A percentile compares a stretch with the other conserved stretches of the same genome.
Conservation (phyloP, 2,329 filamentous ascomycete species). For the Colletotrichum gloeosporioides region DNA sequence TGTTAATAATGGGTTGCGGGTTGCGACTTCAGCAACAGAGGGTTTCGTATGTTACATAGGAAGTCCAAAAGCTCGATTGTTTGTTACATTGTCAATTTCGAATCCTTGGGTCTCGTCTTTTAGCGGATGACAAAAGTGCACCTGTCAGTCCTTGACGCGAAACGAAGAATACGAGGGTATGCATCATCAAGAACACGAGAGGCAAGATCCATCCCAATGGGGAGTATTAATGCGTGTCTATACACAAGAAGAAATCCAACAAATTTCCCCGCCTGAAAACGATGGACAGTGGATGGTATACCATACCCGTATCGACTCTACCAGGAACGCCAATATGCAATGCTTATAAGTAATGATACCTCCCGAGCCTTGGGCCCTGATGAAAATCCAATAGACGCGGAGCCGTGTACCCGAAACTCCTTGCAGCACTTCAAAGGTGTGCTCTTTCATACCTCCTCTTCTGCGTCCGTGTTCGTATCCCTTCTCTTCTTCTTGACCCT, state of each 20-base stretch:
- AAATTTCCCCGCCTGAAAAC: neutral
- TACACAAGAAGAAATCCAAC: neutral
- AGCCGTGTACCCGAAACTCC: neutral
- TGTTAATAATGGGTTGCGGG: neutral
- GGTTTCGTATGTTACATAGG: neutral
- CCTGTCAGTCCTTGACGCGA: neutral
- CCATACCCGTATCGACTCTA: neutral
- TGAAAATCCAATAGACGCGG: neutral
- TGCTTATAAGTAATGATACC: slow-evolving; percentile 8
- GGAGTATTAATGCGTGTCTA: neutral
- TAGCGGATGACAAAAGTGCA: neutral
- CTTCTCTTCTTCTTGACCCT: slow-evolving; percentile 36
- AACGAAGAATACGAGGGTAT: neutral
- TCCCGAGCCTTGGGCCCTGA: neutral
- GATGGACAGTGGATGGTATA: slow-evolving; percentile 8
- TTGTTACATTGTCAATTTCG: neutral
- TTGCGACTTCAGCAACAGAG: neutral
- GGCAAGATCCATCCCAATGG: neutral
- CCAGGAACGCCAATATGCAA: slow-evolving; percentile 22
- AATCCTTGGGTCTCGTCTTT: neutral
- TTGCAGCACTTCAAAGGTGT: too few relatives aligned
- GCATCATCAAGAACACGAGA: neutral
- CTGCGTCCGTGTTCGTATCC: slow-evolving; percentile 24
- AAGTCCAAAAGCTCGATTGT: neutral
- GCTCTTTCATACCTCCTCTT: slow-evolving; percentile 5